Evolutionary conservation across 306 rosid genomes (phyloP), one percentile per base, ranked within the genome.

Genomic region (Corylus americana): DNA sequence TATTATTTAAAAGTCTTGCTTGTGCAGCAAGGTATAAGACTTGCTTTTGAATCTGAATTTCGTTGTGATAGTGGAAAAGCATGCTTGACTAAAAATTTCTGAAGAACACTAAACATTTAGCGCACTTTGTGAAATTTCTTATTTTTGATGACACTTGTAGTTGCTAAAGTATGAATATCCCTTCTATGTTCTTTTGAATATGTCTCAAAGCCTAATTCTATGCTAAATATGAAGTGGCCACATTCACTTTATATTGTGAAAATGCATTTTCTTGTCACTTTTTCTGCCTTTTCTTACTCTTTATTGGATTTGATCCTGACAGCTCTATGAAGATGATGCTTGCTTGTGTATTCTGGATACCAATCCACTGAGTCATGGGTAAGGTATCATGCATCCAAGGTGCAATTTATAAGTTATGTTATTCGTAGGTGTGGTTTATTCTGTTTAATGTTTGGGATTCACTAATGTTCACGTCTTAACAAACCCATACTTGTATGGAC

Each of bases 361-460:
- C 45, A 90, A 75, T 83, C 98, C 98, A 6, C 78, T 94, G 89
- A 91, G 93, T 91, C 87, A 83, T 91, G 98, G 98, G 97, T 94
- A 94, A 92, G 97, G 94, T 92, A 88, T 87, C 88, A 85, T 90
- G 81, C 75, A 77, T 86, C 64, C 80, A 77, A 77, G 53, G 11
- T 49, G 53, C 53, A 49, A 49, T 49, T 49, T 9, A 9, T 10
- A 49, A 86, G 27, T 77, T 63, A 66, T 73, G 35, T 39, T 81
- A 73, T 66, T 37, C 55, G 71, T 63, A 73, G 51, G 44, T 70
- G 20, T 54, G 50, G 22, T 70, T 75, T 59, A 63, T 74, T 76
- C 66, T 78, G 53, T 14, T 35, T 27, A 78, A 62, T 42, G 72
- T 75, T 64, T 75, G 27, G 13, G 62, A 7, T 75, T 84, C 35